Conservation (phyloP, 169 alveolate genomes). For the Plasmodium ovale region DNA sequence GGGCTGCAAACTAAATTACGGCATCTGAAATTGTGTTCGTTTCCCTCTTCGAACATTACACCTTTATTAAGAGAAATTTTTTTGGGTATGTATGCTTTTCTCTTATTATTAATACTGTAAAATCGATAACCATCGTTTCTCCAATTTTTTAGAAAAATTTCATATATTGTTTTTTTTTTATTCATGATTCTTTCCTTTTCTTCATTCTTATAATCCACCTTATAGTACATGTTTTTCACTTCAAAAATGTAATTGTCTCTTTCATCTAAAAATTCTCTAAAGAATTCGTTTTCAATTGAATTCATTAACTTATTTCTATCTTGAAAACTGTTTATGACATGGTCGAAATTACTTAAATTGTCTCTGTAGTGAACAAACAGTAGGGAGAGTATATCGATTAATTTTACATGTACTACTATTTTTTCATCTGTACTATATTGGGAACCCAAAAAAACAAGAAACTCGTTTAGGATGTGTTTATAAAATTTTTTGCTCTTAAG, state of each 20-base stretch:
- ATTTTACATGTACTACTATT: slow-evolving; percentile 38
- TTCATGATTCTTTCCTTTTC: slow-evolving; percentile 39
- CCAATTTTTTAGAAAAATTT: slow-evolving; percentile 57
- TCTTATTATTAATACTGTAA: slow-evolving; percentile 38
- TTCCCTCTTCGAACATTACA: neutral
- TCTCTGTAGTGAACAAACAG: slow-evolving; percentile 47
- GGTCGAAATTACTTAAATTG: slow-evolving; percentile 56
- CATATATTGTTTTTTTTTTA: slow-evolving; percentile 57
- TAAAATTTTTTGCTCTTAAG: slow-evolving; percentile 27
- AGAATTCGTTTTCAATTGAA: slow-evolving; percentile 61
- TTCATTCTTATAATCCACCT: neutral
- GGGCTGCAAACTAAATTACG: slow-evolving; percentile 32
- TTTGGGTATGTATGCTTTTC: slow-evolving; percentile 27
- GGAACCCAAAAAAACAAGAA: slow-evolving; percentile 56
- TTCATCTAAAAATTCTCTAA: slow-evolving; percentile 59
- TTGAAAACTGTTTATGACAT: slow-evolving; percentile 61
- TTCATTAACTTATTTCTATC: slow-evolving; percentile 69
- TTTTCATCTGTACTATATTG: slow-evolving; percentile 65
- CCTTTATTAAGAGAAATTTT: slow-evolving; percentile 16
- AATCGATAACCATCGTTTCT: slow-evolving; percentile 63
- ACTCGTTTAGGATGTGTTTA: slow-evolving; percentile 45
- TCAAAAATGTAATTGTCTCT: slow-evolving; percentile 39
- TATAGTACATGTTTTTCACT: slow-evolving; percentile 33
- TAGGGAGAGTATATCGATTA: slow-evolving; percentile 63
- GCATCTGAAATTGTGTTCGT: neutral